Conservation (phyloP, 2,329 filamentous ascomycete genomes). For the Fusarium sp. region DNA sequence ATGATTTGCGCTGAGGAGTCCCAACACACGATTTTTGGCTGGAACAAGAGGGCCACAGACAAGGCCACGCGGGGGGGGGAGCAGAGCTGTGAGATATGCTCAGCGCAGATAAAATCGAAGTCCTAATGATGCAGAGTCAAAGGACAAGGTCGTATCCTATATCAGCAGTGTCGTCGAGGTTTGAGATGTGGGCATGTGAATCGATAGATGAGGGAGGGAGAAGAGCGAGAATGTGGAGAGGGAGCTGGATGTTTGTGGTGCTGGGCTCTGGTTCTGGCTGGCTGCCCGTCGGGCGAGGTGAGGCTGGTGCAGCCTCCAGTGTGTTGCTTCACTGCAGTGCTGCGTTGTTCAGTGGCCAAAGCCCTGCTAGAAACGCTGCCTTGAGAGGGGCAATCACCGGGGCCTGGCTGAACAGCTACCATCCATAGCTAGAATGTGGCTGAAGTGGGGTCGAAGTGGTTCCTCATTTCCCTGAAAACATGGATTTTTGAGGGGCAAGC, state of each 20-base stretch:
- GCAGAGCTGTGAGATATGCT: slow-evolving; percentile 16
- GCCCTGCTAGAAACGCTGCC: slow-evolving; percentile 14
- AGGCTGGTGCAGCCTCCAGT: slow-evolving; percentile 17
- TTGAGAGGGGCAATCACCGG: slow-evolving; percentile 17
- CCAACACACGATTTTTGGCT: slow-evolving; percentile 46
- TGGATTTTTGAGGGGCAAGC: slow-evolving; percentile 16
- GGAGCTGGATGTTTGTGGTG: slow-evolving; percentile 36
- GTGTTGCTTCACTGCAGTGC: slow-evolving; percentile 2
- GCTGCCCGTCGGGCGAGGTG: background rate
- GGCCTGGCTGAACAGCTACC: background rate
- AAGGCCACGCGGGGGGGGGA: slow-evolving; percentile 3
- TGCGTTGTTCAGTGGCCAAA: slow-evolving; percentile 18
- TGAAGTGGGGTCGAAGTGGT: slow-evolving; percentile 32
- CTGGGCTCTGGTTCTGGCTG: slow-evolving; percentile 4
- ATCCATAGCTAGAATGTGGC: slow-evolving; percentile 21
- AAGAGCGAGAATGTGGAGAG: slow-evolving; percentile 35
- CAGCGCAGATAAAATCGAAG: slow-evolving; percentile 29
- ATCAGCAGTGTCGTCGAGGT: slow-evolving; percentile 27
- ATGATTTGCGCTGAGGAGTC: slow-evolving; percentile 48
- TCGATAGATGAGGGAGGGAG: slow-evolving; percentile 44
- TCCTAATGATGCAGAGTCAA: slow-evolving; percentile 23
- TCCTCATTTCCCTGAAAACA: slow-evolving; percentile 27
- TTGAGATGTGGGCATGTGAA: slow-evolving; percentile 39
- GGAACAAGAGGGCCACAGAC: slow-evolving; percentile 27
- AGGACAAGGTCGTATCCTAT: slow-evolving; percentile 34